These are phyloP conservation scores for Fusarium keratoplasticum DNA, from an alignment of 2,329 filamentous ascomycete genomes.

Conservation along the genomic window DNA sequence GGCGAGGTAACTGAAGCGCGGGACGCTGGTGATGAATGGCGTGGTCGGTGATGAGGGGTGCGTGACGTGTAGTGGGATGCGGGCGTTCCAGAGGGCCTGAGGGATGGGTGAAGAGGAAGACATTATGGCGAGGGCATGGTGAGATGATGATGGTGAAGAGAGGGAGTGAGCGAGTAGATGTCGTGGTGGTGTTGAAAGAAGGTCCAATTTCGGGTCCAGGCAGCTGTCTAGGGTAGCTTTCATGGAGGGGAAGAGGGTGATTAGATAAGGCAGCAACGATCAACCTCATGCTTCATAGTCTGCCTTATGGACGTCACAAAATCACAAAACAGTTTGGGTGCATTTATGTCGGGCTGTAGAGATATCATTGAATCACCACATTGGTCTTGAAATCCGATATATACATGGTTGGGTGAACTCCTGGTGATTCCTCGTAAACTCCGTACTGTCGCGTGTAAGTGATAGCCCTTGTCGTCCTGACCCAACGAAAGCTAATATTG, in stretches of 20 bases:
- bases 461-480: neutral
- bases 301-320: neutral
- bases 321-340: neutral
- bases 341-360: neutral
- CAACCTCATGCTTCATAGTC: neutral
- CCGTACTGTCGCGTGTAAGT: neutral
- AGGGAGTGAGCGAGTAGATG: neutral
- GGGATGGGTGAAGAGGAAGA: slow-evolving; percentile 49
- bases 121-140: slow-evolving; percentile 42
- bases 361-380: neutral
- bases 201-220: neutral
- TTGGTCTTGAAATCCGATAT: neutral
- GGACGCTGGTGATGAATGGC: slow-evolving; percentile 65
- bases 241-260: neutral
- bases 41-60: slow-evolving; percentile 59
- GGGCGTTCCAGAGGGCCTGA: slow-evolving; percentile 65
- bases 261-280: slow-evolving; percentile 3
- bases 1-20: slow-evolving; percentile 70
- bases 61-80: slow-evolving; percentile 66
- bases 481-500: neutral
- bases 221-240: slow-evolving; percentile 10
- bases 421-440: neutral
- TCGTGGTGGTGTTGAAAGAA: neutral
- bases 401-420: neutral
- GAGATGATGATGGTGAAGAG: slow-evolving; percentile 2